Evolutionary conservation across 75 land plant genomes (phyloP).

Genomic region (Sequoiadendron giganteum): DNA sequence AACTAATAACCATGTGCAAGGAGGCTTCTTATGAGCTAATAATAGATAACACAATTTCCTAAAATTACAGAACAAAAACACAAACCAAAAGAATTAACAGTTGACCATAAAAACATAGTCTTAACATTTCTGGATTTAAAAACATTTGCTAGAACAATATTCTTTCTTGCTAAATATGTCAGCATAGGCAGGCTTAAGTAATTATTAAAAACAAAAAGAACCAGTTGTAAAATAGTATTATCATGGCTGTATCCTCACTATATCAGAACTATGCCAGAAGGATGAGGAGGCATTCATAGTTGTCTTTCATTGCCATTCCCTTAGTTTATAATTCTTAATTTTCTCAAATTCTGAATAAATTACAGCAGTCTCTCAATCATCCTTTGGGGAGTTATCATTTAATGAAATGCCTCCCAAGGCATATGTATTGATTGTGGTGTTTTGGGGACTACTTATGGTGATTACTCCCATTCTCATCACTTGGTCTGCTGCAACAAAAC

Average conservation of each 20-base stretch:
- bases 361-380: too few species aligned
- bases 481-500: slow-evolving; percentile 31
- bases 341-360: not conserved
- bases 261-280: not conserved
- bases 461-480: slow-evolving; percentile 44
- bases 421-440: slow-evolving; percentile 40
- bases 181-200: not conserved
- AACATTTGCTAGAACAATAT: not conserved
- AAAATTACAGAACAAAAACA: not conserved
- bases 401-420: slow-evolving; percentile 24
- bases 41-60: not conserved
- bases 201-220: not conserved
- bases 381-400: not conserved
- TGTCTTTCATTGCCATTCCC: not conserved
- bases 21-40: not conserved
- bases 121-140: not conserved
- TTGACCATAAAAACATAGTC: not conserved
- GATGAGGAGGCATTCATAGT: not conserved
- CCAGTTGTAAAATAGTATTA: not conserved
- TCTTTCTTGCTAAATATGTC: not conserved
- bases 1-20: not conserved
- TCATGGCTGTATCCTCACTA: not conserved
- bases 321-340: not conserved
- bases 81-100: not conserved
- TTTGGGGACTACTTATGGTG: slow-evolving; percentile 44